Conservation (phyloP, 2,329 filamentous ascomycete genomes). For the Nothophaeocryptopus gaeumannii region DNA sequence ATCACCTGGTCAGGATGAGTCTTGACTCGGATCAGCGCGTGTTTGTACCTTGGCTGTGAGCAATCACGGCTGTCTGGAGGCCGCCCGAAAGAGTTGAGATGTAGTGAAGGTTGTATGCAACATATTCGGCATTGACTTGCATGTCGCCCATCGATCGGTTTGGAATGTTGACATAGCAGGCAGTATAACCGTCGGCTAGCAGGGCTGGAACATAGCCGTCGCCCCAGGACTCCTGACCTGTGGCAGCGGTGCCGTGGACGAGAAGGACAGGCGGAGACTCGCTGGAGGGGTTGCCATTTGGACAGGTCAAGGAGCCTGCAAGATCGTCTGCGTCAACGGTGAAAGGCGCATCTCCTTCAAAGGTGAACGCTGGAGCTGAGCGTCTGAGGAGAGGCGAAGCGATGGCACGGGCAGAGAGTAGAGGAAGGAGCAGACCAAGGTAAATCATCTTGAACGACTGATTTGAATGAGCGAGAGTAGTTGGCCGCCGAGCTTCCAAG, state of each 20-base stretch:
- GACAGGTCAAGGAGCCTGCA: slow-evolving; percentile 30
- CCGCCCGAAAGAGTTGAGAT: slow-evolving; percentile 28
- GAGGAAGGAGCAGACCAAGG: slow-evolving; percentile 10
- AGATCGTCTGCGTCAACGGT: slow-evolving; percentile 24
- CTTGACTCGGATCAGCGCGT: too few species aligned
- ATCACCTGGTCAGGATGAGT: too few species aligned
- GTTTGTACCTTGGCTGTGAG: slow-evolving; percentile 29
- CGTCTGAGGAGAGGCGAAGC: slow-evolving; percentile 21
- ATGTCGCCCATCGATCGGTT: slow-evolving; percentile 33
- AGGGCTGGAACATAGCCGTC: slow-evolving; percentile 32
- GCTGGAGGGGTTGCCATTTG: slow-evolving; percentile 28
- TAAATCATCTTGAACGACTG: slow-evolving; percentile 15
- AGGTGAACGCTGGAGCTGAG: slow-evolving; percentile 22
- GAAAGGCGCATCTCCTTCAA: slow-evolving; percentile 31
- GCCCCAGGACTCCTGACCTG: slow-evolving; percentile 30
- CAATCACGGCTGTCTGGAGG: slow-evolving; percentile 27
- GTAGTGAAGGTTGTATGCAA: slow-evolving; percentile 33
- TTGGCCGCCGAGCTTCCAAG: too few species aligned
- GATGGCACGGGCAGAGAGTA: slow-evolving; percentile 7
- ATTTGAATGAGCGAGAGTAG: not conserved
- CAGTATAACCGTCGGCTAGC: slow-evolving; percentile 29
- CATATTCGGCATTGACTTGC: slow-evolving; percentile 33
- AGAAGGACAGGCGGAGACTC: slow-evolving; percentile 29
- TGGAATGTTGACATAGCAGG: slow-evolving; percentile 33
- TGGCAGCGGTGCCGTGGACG: slow-evolving; percentile 31